phyloP scores from a whole-genome alignment of 1,284 basidiomycete genomes.

The Psilocybe mexicana region DNA sequence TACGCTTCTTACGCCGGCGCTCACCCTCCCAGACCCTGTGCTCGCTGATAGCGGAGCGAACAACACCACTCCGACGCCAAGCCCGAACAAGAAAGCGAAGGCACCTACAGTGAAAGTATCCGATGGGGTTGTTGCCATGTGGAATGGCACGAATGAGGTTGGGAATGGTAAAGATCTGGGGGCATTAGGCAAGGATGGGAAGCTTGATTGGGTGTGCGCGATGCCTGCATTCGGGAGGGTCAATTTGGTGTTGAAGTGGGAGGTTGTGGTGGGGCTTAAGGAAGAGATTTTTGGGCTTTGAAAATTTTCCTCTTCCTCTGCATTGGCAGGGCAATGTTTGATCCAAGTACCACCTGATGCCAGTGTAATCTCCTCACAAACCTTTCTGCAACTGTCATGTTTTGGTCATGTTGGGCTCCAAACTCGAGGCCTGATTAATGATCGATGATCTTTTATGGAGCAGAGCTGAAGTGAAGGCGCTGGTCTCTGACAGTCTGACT shows the following conservation, averaged over 20 bases:
- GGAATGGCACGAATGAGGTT: slow-evolving; percentile 33
- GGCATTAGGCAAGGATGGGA: slow-evolving; percentile 32
- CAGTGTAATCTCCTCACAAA: no score
- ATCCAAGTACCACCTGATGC: no score
- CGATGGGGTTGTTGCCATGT: slow-evolving; percentile 31
- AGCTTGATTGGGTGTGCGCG: slow-evolving; percentile 32
- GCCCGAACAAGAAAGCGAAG: background rate
- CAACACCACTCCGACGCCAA: background rate
- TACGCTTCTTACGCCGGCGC: slow-evolving; percentile 26
- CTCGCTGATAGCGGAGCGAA: slow-evolving; percentile 1
- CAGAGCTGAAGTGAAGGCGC: no score
- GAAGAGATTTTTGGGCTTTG: slow-evolving; percentile 4
- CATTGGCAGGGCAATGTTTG: no score
- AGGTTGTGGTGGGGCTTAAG: slow-evolving; percentile 3
- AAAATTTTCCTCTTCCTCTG: background rate
- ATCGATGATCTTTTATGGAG: no score
- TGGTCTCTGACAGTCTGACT: no score
- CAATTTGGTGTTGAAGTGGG: slow-evolving; percentile 7
- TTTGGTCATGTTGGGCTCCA: no score
- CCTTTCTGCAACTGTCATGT: no score
- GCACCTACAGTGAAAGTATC: slow-evolving; percentile 24
- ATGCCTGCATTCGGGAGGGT: background rate
- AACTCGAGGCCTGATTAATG: no score
- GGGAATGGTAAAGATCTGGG: slow-evolving; percentile 14
- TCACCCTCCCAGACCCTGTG: slow-evolving; percentile 9